Base-by-base conservation (phyloP, 139 green algal genomes). In the Microglena sp. region DNA sequence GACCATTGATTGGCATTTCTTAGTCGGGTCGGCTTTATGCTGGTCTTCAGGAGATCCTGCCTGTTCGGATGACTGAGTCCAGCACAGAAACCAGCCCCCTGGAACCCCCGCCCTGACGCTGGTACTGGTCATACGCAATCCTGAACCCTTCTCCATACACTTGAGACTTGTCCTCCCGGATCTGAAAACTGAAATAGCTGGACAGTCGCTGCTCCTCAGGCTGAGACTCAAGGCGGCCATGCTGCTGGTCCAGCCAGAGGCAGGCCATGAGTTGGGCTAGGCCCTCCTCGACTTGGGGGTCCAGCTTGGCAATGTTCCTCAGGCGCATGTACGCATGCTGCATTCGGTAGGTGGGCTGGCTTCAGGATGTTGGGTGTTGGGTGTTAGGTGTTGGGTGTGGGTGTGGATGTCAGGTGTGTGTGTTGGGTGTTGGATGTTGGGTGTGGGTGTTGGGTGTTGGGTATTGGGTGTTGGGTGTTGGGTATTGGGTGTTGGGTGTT, bases 81-180 rank as follows among this genome's bases (percentile, higher is more conserved):
- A 78, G 24, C 11, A 78, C 40, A 5, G 60, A 44, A 0, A 62
- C 58, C 5, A 78, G 61, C 6, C 72, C 72, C 6, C 65, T 24
- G 24, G 36, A 28, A 31, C 56, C 56, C 8, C 56, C 56, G 29
- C 56, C 56, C 24, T 36, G 29, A 8, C 31, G 32, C 66, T 92
- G 76, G 54, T 90, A 94, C 1, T 82, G 81, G 40, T 89, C 87
- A 34, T 88, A 77, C 1, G 85, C 90, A 6, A 67, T 59, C 2
- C 91, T 40, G 34, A 97, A 95, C 11, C 91, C 90, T 2, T 94
- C 91, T 1, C 92, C 92, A 68, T 97, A 96, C 21, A 95, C 76
- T 2, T 72, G 63, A 7, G 72, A 84, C 0, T 72, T 67, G 66
- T 97, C 86, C 11, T 69, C 83, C n/a, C 82, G 75, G 33, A 97